Evolutionary conservation across 257 asterid genomes (phyloP).

Genomic region (Anisodus tanguticus): DNA sequence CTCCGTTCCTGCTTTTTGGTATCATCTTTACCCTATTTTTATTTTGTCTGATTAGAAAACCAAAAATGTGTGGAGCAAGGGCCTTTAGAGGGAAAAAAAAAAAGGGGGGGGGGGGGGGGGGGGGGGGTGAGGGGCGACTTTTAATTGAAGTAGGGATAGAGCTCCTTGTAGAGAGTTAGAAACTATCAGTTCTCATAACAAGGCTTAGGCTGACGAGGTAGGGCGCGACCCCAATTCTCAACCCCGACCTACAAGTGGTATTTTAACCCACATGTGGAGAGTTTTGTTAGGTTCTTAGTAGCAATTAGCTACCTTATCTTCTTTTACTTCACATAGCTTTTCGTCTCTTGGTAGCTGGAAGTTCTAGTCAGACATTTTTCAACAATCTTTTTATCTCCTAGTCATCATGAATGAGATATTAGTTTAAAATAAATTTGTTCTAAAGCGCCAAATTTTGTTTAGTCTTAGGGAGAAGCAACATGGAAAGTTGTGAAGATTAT

Average conservation of each 20-base stretch:
- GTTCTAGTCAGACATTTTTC: too few relatives aligned
- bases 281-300: too few relatives aligned
- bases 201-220: neutral
- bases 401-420: too few relatives aligned
- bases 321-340: too few relatives aligned
- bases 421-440: too few relatives aligned
- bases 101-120: neutral
- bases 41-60: neutral
- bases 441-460: neutral
- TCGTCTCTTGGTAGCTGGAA: too few relatives aligned
- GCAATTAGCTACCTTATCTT: too few relatives aligned
- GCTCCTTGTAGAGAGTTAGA: neutral
- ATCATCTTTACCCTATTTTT: neutral
- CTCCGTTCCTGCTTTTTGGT: neutral
- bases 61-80: neutral
- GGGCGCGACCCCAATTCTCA: too few relatives aligned
- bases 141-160: neutral
- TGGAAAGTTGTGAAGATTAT: slow-evolving; percentile 6
- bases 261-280: too few relatives aligned
- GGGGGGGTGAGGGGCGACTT: neutral
- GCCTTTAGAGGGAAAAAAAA: neutral
- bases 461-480: neutral
- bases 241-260: too few relatives aligned
- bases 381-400: too few relatives aligned
- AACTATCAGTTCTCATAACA: neutral